phyloP scores from a whole-genome alignment of 1,284 basidiomycete genomes.

The Pyrrhoderma lamaoense region DNA sequence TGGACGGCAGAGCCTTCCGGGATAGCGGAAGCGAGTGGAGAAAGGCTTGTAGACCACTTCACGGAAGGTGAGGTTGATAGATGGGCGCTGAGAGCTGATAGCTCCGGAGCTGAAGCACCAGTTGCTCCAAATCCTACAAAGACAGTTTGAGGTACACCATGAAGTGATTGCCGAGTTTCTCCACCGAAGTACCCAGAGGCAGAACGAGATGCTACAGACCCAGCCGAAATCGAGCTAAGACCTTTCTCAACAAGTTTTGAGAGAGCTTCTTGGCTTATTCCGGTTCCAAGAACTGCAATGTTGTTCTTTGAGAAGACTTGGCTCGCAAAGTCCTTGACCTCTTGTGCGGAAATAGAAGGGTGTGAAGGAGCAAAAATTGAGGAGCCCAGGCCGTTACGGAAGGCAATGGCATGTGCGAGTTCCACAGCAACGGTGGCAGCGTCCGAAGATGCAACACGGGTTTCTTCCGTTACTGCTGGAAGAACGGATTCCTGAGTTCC shows the following conservation, averaged over 20 bases:
- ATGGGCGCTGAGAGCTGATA: constrained; percentile 72
- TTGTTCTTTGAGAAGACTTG: constrained; percentile 70
- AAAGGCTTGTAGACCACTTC: constrained; percentile 78
- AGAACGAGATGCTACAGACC: constrained; percentile 32
- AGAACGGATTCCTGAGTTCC: constrained; percentile 84
- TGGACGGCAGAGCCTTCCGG: constrained; percentile 54
- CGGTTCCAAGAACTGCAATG: constrained; percentile 80
- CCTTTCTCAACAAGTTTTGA: constrained; percentile 65
- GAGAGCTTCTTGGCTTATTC: constrained; percentile 69
- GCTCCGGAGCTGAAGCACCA: constrained; percentile 56
- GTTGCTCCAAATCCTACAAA: constrained; percentile 78
- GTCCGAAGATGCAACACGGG: constrained; percentile 51
- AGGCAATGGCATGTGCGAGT: constrained; percentile 80
- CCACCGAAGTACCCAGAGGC: constrained; percentile 75
- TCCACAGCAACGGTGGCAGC: constrained; percentile 69
- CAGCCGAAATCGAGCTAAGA: constrained; percentile 43
- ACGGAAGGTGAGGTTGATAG: constrained; percentile 66
- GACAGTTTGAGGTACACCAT: constrained; percentile 62
- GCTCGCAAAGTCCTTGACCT: constrained; percentile 68
- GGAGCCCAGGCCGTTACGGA: constrained; percentile 86
- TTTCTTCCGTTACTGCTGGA: constrained; percentile 68
- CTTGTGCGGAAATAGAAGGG: constrained; percentile 53
- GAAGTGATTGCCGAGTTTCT: constrained; percentile 64
- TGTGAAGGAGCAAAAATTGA: constrained; percentile 78
- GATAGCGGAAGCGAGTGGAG: constrained; percentile 54